Conservation (phyloP, 2,329 filamentous ascomycete genomes). For the Lasiodiplodia citricola region DNA sequence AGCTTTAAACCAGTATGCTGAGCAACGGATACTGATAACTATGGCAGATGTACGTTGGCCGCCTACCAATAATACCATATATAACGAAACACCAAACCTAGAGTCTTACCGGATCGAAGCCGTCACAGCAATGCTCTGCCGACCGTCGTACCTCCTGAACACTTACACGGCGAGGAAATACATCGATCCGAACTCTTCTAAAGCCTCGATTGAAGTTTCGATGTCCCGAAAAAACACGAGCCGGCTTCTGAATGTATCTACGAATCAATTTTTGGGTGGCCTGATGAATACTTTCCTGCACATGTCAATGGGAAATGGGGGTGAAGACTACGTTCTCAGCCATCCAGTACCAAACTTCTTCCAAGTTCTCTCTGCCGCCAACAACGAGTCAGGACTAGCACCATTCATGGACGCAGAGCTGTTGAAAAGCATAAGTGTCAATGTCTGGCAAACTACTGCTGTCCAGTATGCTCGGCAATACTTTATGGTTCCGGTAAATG, state of each 20-base stretch:
- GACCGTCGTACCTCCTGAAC: not conserved
- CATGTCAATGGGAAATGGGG: not conserved
- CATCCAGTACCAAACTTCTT: not conserved
- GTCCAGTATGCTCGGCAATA: not conserved
- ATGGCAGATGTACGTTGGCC: not conserved
- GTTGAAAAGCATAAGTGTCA: not conserved
- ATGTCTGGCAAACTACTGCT: not conserved
- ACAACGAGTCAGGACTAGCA: not conserved
- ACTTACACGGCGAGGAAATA: not conserved
- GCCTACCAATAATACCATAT: not conserved
- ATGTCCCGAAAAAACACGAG: not conserved
- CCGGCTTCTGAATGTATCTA: not conserved
- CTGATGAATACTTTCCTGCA: not conserved
- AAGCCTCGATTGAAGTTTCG: not conserved
- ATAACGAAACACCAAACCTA: too few relatives aligned
- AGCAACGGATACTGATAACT: not conserved
- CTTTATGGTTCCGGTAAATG: not conserved
- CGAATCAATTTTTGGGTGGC: not conserved
- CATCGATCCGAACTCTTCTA: not conserved
- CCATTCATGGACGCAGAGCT: not conserved
- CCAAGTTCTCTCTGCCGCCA: not conserved
- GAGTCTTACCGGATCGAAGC: not conserved
- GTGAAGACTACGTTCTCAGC: not conserved
- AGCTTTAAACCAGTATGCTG: not conserved
- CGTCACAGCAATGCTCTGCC: not conserved